Conservation (phyloP, 1,284 basidiomycete species). For the Anthracocystis panici-leucophaei region DNA sequence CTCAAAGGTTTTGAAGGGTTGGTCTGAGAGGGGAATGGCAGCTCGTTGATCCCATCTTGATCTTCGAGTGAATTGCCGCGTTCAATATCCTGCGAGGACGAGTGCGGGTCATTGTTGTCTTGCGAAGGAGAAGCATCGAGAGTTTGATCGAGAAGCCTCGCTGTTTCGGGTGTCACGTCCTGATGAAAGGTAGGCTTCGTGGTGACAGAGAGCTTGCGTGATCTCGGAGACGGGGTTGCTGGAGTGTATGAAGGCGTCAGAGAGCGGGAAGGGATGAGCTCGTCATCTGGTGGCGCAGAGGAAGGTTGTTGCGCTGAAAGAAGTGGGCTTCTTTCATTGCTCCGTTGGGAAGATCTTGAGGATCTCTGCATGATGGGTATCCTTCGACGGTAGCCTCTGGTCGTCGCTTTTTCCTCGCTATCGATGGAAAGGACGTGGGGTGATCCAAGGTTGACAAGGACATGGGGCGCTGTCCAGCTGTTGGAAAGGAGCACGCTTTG, state of each 20-base stretch:
- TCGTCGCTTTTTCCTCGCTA: neutral
- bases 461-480: no score
- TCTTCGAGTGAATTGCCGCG: constrained; percentile 17
- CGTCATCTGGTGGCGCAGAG: constrained; percentile 7
- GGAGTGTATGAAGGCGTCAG: constrained; percentile 21
- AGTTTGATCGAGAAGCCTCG: constrained; percentile 20
- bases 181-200: constrained; percentile 17
- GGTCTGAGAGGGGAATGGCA: constrained; percentile 47
- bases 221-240: constrained; percentile 7
- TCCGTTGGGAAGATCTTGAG: constrained; percentile 34
- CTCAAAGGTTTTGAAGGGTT: constrained; percentile 45
- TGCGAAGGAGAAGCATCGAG: neutral
- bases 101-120: neutral
- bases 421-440: neutral
- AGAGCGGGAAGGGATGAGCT: constrained; percentile 19
- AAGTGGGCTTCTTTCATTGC: constrained; percentile 42
- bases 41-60: constrained; percentile 17
- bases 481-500: no score
- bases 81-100: constrained; percentile 30
- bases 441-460: neutral
- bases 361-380: constrained; percentile 18
- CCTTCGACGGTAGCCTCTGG: no score
- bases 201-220: constrained; percentile 31
- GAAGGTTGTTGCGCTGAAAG: constrained; percentile 25
- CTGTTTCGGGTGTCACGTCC: constrained; percentile 15